Evolutionary conservation across 2,329 filamentous ascomycete genomes (phyloP), one percentile per base, ranked within the genome.

Genomic region (Trichoderma sp.): DNA sequence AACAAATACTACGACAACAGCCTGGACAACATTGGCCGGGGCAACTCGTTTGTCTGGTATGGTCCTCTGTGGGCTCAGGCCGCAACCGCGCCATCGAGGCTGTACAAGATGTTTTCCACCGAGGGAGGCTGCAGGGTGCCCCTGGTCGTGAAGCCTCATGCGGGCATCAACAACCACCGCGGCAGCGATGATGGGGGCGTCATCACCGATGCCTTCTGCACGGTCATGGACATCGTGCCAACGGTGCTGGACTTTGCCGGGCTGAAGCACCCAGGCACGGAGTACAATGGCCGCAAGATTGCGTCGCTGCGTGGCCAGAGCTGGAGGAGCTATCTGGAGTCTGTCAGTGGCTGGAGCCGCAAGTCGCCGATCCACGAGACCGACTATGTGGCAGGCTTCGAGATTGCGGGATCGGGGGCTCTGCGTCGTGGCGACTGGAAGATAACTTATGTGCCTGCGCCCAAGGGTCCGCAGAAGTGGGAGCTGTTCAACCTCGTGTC

Each of bases 21-120:
- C 32, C 61, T 87, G 4, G 85, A 87, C 13, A 88, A 88, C 70
- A 79, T 88, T 18, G 86, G 86, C 6, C 85, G 73, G 82, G 84
- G 18, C 79, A 79, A 88, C 74, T 85, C 83, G 2, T 89, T 87
- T 74, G 83, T 87, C 69, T 89, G 86, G 86, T 89, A 89, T 71
- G 86, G 87, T 1, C 84, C 83, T 3, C 81, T 82, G 16, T 87
- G 86, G 85, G 85, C 85, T 1, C 75, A 77, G 46, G 79, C 80
- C 0, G 76, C 79, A 5, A 81, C 79, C 2, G 79, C 79, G 0
- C 80, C 80, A 2, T 77, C 74, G 21, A 71, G 79, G 14, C 59
- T 78, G 13, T 81, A 77, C 74, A 81, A 78, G 72, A 76, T 77
- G 21, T 82, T 78, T 70, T 79, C 81, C 1, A 82, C 81, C 3